These are phyloP conservation scores for Trichomonascus vanleenenianus DNA, from an alignment of 805 yeast genomes.

Conservation along the genomic window DNA sequence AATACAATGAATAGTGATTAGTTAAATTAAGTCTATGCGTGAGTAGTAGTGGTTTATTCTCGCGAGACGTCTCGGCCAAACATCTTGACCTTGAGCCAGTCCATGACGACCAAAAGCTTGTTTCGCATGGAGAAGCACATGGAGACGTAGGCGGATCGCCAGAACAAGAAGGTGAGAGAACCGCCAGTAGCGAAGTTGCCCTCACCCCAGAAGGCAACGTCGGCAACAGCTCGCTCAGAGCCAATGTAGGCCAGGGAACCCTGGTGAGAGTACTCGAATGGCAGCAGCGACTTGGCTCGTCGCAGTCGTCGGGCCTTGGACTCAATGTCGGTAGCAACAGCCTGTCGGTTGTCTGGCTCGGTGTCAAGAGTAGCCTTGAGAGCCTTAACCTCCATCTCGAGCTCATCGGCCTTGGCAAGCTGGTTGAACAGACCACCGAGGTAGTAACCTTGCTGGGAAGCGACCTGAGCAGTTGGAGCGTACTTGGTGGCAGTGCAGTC, in stretches of 20 bases:
- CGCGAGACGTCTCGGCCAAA: conserved; percentile 93
- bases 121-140: conserved; percentile 89
- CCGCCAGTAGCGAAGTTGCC: conserved; percentile 83
- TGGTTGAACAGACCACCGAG: conserved; percentile 66
- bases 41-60: conserved; percentile 39
- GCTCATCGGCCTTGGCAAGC: conserved; percentile 30
- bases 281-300: conserved; percentile 31
- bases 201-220: conserved; percentile 54
- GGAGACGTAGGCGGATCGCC: conserved; percentile 90
- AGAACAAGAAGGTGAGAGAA: conserved; percentile 77
- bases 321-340: conserved; percentile 40
- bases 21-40: background rate
- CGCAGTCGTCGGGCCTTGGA: conserved; percentile 35
- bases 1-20: background rate
- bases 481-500: conserved; percentile 86
- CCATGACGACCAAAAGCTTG: conserved; percentile 76
- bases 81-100: conserved; percentile 81
- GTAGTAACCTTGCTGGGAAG: conserved; percentile 86
- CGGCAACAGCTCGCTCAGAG: conserved; percentile 86
- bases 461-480: conserved; percentile 97
- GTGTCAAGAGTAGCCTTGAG: conserved; percentile 21
- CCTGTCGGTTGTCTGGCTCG: conserved; percentile 26
- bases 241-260: conserved; percentile 96
- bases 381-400: conserved; percentile 27
- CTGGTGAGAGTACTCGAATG: conserved; percentile 77